Evolutionary conservation across 192 early-diverging fungal genomes (phyloP), one percentile per base, ranked within the genome.

Genomic region (Coemansia sp.): DNA sequence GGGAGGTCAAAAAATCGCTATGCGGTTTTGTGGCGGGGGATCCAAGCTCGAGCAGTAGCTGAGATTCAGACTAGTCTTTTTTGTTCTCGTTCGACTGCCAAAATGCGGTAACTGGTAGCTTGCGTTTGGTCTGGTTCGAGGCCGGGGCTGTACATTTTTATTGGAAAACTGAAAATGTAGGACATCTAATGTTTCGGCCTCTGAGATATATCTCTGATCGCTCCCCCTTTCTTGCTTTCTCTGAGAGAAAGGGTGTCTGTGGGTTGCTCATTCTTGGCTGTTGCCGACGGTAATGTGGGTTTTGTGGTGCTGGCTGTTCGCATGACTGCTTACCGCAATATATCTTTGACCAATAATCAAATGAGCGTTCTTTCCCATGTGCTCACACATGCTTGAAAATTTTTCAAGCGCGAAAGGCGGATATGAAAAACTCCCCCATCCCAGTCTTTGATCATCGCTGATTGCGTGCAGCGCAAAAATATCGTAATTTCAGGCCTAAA

Each of bases 31-130:
- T n/a, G 24, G 50, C 50, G 50, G 50, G 50, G 50, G 50, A 52
- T 52, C 24, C 50, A 52, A n/a, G 24, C 10, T 23, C 21, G 24
- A 52, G 50, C 50, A 52, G 50, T 52, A 52, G 24, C 21, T 19
- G 19, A n/a, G 50, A 52, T n/a, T 52, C 50, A 52, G 50, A 52
- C 50, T 52, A 24, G 50, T 23, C 50, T n/a, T 52, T 52, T 10
- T 35, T 35, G 32, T 35, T 35, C 32, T 7, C 32, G 32, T 35
- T 35, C 32, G 1, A 35, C 8, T 35, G 32, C 32, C 32, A 35
- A 35, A 35, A 35, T 35, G 32, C 32, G 32, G 32, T 35, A 35
- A 35, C 32, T 8, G 32, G 32, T 8, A 1, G 32, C 7, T 6
- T 8, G 32, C 32, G 8, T 35, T 21, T 35, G 6, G 32, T 35